Base-by-base conservation (phyloP, 306 rosid species). In the Carpinus fangiana region DNA sequence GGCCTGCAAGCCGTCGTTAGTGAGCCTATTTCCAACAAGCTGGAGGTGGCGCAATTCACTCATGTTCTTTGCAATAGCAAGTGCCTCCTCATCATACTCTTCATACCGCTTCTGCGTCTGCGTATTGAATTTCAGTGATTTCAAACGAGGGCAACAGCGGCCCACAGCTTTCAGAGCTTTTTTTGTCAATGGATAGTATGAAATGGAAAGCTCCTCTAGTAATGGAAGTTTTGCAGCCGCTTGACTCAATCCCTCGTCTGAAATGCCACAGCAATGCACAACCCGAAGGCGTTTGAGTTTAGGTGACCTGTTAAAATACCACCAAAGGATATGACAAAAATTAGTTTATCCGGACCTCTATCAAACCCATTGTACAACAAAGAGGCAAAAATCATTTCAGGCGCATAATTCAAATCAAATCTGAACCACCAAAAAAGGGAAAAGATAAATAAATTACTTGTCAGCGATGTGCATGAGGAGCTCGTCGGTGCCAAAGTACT, bases 131-230 rank as follows among this genome's bases (percentile, higher is more conserved):
- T 85, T 88, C 18, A 91, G 38, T 31, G 91, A 74, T 62, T 76
- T 87, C 59, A 91, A 54, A 55, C 12, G 75, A 17, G 88, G 95
- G 66, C 98, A 91, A 55, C 60, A 65, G 51, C 28, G 84, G n/a
- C 95, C 98, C 52, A 88, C 62, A 18, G 76, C 84, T 82, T 84
- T 80, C 7, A 90, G 76, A 75, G 89, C 10, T 38, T 62, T 76
- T 12, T 38, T 70, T 54, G 86, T 64, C 21, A 86, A 41, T 26
- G 17, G 26, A 75, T 86, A 70, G 47, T 72, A 46, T 10, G 88
- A 80, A 60, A 89, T 74, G 6, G 89, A 89, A 50, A 93, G 92
- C 43, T 91, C 89, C 85, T 93, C 98, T 79, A 91, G 45, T 75
- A 66, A 54, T 17, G 93, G 78, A 80, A 91, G 84, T 72, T 80